phyloP scores from a whole-genome alignment of 2,329 filamentous ascomycete species.

The Hypoxylon sp. region DNA sequence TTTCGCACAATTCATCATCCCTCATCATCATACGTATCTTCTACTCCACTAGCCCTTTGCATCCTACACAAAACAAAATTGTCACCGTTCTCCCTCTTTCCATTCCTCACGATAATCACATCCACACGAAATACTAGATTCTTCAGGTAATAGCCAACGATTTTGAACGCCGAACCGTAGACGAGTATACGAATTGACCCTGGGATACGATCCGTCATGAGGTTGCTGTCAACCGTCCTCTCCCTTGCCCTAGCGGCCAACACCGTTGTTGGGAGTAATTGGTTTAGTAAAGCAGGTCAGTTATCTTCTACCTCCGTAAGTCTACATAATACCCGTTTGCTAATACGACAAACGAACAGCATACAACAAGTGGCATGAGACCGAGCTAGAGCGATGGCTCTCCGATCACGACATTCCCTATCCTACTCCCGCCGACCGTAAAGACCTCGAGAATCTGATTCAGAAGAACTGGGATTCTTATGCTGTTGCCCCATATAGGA shows the following conservation, averaged over 20 bases:
- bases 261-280: conserved; percentile 79
- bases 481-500: conserved; percentile 80
- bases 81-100: conserved; percentile 13
- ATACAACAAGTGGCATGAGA: conserved; percentile 99
- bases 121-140: neutral
- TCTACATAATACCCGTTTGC: neutral
- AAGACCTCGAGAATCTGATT: conserved; percentile 92
- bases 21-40: conserved; percentile 38
- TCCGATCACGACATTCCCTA: conserved; percentile 93
- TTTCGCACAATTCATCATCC: conserved; percentile 44
- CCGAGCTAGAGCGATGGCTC: conserved; percentile 96
- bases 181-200: conserved; percentile 12
- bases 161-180: neutral
- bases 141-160: neutral
- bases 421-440: conserved; percentile 90
- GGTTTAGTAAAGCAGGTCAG: conserved; percentile 90
- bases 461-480: conserved; percentile 89
- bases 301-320: conserved; percentile 37
- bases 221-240: conserved; percentile 78
- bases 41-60: conserved; percentile 30
- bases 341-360: conserved; percentile 66
- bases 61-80: conserved; percentile 28
- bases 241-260: conserved; percentile 80
- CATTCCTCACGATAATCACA: conserved; percentile 17
- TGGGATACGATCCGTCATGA: conserved; percentile 71